phyloP scores from a whole-genome alignment of 805 yeast species.

The Metschnikowia similis region DNA sequence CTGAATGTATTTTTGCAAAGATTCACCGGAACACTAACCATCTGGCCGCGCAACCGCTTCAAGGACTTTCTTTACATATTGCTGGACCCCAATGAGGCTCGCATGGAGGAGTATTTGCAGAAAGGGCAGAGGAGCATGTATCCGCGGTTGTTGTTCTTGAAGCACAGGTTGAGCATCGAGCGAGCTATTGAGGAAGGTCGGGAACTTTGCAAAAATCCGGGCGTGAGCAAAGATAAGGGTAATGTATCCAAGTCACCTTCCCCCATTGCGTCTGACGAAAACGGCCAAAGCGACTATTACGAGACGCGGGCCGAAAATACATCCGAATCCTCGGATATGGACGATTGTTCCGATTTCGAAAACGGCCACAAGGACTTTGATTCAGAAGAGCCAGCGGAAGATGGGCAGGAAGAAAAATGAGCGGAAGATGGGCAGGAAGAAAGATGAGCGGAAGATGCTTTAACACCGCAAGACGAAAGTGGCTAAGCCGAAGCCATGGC shows the following conservation, averaged over 20 bases:
- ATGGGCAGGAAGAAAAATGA: too few species aligned
- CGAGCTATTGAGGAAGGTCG: constrained; percentile 55
- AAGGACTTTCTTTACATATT: constrained; percentile 60
- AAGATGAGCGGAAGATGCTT: too few species aligned
- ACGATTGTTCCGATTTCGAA: background rate
- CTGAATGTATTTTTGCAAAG: constrained; percentile 69
- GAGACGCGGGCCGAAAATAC: background rate
- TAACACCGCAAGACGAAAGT: background rate
- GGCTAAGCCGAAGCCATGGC: constrained; percentile 5
- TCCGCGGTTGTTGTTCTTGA: constrained; percentile 63
- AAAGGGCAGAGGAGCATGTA: constrained; percentile 64
- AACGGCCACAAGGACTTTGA: background rate
- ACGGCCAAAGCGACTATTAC: constrained; percentile 3
- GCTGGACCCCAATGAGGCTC: constrained; percentile 62
- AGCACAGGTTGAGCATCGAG: constrained; percentile 63
- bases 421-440: too few species aligned
- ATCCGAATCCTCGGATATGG: constrained; percentile 9
- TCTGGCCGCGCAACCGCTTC: constrained; percentile 65
- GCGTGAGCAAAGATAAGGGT: background rate
- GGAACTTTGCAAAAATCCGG: constrained; percentile 11
- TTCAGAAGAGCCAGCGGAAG: background rate
- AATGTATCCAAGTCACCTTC: constrained; percentile 4
- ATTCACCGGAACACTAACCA: constrained; percentile 70
- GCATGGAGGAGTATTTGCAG: constrained; percentile 49
- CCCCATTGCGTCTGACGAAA: constrained; percentile 10